A percentile compares a stretch with the other conserved stretches of the same genome.
These are phyloP conservation scores for Kazachstania psychrophila DNA, from an alignment of 805 yeast species.

Conservation along the genomic window DNA sequence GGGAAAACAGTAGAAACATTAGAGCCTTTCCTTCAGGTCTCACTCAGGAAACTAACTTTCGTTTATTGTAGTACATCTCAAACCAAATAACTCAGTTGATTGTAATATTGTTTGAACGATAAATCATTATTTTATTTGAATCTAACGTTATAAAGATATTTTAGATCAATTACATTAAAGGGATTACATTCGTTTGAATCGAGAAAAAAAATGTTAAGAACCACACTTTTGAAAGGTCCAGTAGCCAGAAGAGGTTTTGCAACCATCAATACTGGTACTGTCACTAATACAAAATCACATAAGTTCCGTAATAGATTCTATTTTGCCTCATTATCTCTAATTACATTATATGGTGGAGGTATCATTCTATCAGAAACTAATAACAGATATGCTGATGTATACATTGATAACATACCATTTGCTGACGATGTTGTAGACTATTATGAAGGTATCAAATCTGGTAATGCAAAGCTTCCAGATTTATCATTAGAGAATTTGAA, in stretches of 20 bases:
- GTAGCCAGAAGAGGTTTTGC: conserved; percentile 5
- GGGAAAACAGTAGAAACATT: background rate
- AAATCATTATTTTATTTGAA: too few species aligned
- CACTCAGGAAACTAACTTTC: too few species aligned
- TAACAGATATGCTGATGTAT: conserved; percentile 52
- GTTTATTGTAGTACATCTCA: too few species aligned
- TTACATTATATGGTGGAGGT: conserved; percentile 47
- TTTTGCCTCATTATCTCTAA: conserved; percentile 27
- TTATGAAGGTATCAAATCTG: conserved; percentile 30
- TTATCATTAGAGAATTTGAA: conserved; percentile 17
- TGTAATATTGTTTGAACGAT: too few species aligned
- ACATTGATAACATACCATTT: conserved; percentile 55
- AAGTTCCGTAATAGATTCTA: conserved; percentile 28
- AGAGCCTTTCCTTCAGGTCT: too few species aligned
- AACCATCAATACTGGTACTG: conserved; percentile 12
- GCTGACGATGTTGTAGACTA: conserved; percentile 46
- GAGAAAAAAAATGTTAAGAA: conserved; percentile 1
- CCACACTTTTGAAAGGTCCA: background rate
- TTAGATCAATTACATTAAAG: too few species aligned
- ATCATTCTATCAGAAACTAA: conserved; percentile 50
- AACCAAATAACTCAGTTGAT: too few species aligned
- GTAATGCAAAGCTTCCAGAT: conserved; percentile 1
- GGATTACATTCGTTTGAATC: background rate
- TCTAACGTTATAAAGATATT: too few species aligned
- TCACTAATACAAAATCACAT: conserved; percentile 8